Evolutionary conservation across 371 early-diverging fungal genomes (phyloP), one percentile per base, ranked within the genome.

Genomic region (Mortierella sp.): DNA sequence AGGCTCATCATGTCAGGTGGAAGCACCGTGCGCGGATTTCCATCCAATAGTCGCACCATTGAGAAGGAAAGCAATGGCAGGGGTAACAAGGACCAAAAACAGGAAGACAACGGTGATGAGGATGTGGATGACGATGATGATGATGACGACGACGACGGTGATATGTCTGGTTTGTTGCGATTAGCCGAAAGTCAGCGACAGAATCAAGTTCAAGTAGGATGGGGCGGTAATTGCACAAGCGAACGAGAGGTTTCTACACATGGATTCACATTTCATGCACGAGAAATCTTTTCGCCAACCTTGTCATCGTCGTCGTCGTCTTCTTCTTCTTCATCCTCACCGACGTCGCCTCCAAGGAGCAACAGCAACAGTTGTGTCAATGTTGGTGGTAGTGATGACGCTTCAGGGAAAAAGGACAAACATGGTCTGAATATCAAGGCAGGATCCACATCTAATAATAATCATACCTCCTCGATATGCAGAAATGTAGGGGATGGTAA

Each of bases 111-210:
- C 15, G 52, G 21, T 21, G 21, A 4, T 19, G 59, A 22, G n/a
- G 66, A 55, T 40, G 62, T 36, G 15, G 58, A 70, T 11, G 58
- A 61, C 0, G 71, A 52, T 19, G 48, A 8, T 2, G 19, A 43
- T 2, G 61, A 61, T 9, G 61, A 55, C 36, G 36, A 41, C 4
- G 61, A 60, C n/a, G 65, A 65, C 5, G 65, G 47, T 0, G 67
- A 66, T 41, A 32, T 38, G 2, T 72, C 67, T 22, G 65, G 55
- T 6, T 15, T 67, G 16, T 43, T 73, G 33, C 32, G 41, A 5
- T n/a, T 67, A 28, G 67, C 73, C 15, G 73, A 67, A 41, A 73
- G 38, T 8, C 73, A 73, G 58, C 63, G 53, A 3, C 61, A 63
- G 6, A 57, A 73, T 28, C 43, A 48, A 48, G 70, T 58, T 1